Base-by-base conservation (phyloP, 805 yeast species). In the Kluyveromyces siamensis region DNA sequence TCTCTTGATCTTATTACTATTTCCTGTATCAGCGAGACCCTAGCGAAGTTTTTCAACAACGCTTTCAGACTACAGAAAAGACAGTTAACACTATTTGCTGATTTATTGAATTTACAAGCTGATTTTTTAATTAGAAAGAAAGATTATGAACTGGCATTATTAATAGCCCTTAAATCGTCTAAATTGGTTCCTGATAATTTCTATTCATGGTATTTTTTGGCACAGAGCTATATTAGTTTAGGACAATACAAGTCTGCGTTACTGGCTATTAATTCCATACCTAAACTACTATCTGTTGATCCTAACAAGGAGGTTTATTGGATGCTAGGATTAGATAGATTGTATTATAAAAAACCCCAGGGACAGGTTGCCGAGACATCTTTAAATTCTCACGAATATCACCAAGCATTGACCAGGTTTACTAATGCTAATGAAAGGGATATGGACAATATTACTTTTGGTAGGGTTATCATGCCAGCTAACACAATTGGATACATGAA, bases 201-300 rank as follows among this genome's bases (percentile, higher is more conserved):
- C 39, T 55, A 55, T 6, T 55, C 67, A 1, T 65, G 68, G 69
- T 55, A 55, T 47, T 47, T 54, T 45, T 50, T 65, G 35, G 60
- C 68, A 1, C 52, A 52, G 41, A 56, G 62, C 39, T 63, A 62
- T 46, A 57, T 63, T n/a, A 40, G 52, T 10, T 39, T 54, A 30
- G 54, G 49, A 18, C 53, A 60, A 36, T 63, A 50, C 44, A 54
- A 56, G 8, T 50, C 52, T 27, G 68, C 66, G 2, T 47, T 65
- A 18, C 48, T 58, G 6, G 56, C 67, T 2, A 55, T 65, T n/a
- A 65, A 65, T 48, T 59, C 67, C 10, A 58, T 63, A 59, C 67
- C 69, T 10, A 55, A 54, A 37, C 45, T 63, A 43, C 55, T 56
- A 14, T 47, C 52, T 14, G 44, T 48, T n/a, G 67, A 65, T 48